A percentile compares a stretch with the other conserved stretches of the same genome.
Evolutionary conservation across 1,284 basidiomycete species (phyloP).

Genomic region (Erythrobasidium hasegawianum): DNA sequence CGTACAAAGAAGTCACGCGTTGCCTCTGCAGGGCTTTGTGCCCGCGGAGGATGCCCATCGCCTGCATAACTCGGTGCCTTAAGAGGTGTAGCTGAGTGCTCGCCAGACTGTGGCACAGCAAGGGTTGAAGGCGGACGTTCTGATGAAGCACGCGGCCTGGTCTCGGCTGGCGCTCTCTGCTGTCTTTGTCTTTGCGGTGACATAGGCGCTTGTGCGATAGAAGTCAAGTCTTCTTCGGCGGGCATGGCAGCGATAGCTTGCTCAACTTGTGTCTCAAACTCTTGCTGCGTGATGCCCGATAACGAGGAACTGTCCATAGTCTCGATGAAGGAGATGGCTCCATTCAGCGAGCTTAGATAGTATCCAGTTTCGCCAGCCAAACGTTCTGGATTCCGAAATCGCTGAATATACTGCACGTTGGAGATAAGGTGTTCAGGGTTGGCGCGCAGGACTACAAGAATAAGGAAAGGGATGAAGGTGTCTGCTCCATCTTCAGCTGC

Average conservation of each 20-base stretch:
- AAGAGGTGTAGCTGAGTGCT: conserved; percentile 55
- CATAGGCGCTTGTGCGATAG: not conserved
- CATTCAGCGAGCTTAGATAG: conserved; percentile 91
- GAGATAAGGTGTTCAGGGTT: conserved; percentile 90
- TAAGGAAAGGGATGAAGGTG: conserved; percentile 89
- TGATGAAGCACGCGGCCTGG: conserved; percentile 39
- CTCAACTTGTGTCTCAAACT: conserved; percentile 91
- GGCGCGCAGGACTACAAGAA: conserved; percentile 87
- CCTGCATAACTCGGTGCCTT: conserved; percentile 2
- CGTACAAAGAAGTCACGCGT: conserved; percentile 76
- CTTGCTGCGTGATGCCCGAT: conserved; percentile 84
- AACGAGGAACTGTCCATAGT: conserved; percentile 92
- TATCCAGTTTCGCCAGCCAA: conserved; percentile 94
- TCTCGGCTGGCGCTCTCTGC: conserved; percentile 23
- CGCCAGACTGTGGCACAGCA: conserved; percentile 59
- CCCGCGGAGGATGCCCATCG: conserved; percentile 55
- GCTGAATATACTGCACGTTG: conserved; percentile 95
- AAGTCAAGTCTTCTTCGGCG: conserved; percentile 8
- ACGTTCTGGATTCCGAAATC: conserved; percentile 85
- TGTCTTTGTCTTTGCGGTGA: not conserved
- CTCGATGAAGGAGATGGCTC: conserved; percentile 91
- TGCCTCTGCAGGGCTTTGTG: conserved; percentile 63
- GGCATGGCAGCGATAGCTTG: conserved; percentile 72
- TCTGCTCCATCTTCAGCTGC: conserved; percentile 60
- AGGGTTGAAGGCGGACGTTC: conserved; percentile 47